A percentile compares a stretch with the other conserved stretches of the same genome.
Conservation (phyloP, 2,329 filamentous ascomycete species). For the Magnaporthiopsis rhizophila region DNA sequence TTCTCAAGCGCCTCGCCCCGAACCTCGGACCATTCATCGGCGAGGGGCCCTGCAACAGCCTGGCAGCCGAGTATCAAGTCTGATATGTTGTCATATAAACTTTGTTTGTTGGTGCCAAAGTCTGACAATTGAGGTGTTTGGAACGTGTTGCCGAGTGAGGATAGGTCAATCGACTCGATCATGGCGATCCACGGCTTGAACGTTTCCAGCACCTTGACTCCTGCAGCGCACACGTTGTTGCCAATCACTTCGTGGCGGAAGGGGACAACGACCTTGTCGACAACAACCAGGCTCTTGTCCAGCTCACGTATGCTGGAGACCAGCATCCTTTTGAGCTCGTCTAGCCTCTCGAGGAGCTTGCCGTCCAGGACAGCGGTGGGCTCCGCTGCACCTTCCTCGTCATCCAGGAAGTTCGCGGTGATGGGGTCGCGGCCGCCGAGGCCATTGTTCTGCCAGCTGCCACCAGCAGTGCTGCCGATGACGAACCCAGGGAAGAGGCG, state of each 20-base stretch:
- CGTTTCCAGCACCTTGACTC: slow-evolving; percentile 73
- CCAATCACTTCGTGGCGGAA: slow-evolving; percentile 72
- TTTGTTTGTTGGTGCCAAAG: slow-evolving; percentile 86
- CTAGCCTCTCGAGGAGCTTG: slow-evolving; percentile 71
- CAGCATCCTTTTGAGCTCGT: slow-evolving; percentile 77
- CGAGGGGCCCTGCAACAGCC: slow-evolving; percentile 80
- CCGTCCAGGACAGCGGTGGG: slow-evolving; percentile 68
- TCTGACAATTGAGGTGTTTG: slow-evolving; percentile 81
- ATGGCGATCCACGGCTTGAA: slow-evolving; percentile 86
- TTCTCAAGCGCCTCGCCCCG: slow-evolving; percentile 84
- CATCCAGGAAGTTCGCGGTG: slow-evolving; percentile 78
- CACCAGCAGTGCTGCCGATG: slow-evolving; percentile 72
- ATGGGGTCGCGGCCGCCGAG: slow-evolving; percentile 59
- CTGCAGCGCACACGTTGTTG: slow-evolving; percentile 72
- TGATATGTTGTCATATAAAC: slow-evolving; percentile 85
- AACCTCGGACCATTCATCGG: slow-evolving; percentile 93
- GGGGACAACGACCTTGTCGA: slow-evolving; percentile 75
- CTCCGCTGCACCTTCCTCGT: slow-evolving; percentile 65
- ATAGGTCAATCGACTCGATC: slow-evolving; percentile 86
- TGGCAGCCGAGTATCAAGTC: slow-evolving; percentile 85
- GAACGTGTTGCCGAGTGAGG: slow-evolving; percentile 66
- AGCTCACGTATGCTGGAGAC: slow-evolving; percentile 80
- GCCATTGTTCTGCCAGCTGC: slow-evolving; percentile 77
- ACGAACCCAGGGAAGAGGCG: slow-evolving; percentile 93
- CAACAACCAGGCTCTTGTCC: slow-evolving; percentile 70